These are phyloP conservation scores for Chlamydomonas incerta DNA, from an alignment of 139 green algal genomes.

Conservation along the genomic window DNA sequence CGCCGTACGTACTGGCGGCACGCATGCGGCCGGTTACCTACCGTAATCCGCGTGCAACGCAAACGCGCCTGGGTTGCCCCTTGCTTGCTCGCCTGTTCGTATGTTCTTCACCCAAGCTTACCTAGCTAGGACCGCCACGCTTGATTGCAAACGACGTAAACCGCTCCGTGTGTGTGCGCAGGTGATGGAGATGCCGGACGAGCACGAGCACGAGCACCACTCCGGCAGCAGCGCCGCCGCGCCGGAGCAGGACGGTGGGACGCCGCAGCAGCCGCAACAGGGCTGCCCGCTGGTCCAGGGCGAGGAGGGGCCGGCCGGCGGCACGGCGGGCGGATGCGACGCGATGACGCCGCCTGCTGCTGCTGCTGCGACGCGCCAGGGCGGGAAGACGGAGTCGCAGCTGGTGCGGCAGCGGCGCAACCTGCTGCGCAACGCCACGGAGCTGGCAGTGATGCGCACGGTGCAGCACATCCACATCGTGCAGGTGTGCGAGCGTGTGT, in stretches of 20 bases:
- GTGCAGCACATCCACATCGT: conserved; percentile 23
- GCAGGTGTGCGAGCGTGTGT: background rate
- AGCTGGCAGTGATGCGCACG: conserved; percentile 8
- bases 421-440: conserved; percentile 2
- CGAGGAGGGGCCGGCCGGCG: no score
- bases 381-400: background rate
- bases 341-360: background rate
- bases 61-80: no score
- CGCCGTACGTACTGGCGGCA: no score
- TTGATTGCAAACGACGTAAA: no score
- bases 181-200: background rate
- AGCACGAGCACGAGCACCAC: background rate
- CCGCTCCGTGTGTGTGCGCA: no score
- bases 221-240: background rate
- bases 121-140: no score
- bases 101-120: no score
- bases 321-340: background rate
- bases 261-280: background rate
- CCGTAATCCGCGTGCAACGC: no score
- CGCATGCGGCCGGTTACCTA: no score
- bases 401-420: background rate
- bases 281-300: no score
- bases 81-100: no score
- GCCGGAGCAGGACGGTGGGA: no score
- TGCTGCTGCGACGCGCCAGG: background rate